These are phyloP conservation scores for Tephrocybe sp. DNA, from an alignment of 768 basidiomycete genomes.

Conservation along the genomic window DNA sequence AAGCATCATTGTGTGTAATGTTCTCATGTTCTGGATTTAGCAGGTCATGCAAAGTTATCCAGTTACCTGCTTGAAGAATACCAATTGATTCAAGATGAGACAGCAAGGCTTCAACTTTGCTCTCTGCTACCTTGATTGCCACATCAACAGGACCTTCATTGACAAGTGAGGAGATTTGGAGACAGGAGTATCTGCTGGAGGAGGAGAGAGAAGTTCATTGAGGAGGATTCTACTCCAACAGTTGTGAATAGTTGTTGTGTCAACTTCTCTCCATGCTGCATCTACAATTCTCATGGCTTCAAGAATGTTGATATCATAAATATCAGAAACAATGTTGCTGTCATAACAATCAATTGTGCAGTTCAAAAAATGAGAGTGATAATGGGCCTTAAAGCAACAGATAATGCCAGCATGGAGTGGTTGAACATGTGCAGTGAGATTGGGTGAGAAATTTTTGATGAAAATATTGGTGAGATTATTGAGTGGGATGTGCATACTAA, in stretches of 20 bases:
- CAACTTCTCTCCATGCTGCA: constrained; percentile 15
- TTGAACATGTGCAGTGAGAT: constrained; percentile 28
- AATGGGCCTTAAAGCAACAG: constrained; percentile 5
- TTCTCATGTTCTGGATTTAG: too few species aligned
- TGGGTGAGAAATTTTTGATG: constrained; percentile 21
- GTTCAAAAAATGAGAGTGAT: background rate
- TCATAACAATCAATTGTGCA: constrained; percentile 28
- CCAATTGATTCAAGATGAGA: too few species aligned
- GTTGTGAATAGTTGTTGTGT: constrained; percentile 22
- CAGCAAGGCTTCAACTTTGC: too few species aligned
- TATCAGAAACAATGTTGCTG: constrained; percentile 20
- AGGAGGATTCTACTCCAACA: constrained; percentile 32
- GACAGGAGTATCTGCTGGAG: too few species aligned
- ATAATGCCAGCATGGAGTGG: constrained; percentile 3
- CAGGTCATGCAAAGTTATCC: too few species aligned
- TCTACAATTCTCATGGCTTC: constrained; percentile 28
- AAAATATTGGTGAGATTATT: constrained; percentile 1
- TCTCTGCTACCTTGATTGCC: too few species aligned
- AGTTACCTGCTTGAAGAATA: too few species aligned
- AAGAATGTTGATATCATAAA: constrained; percentile 32
- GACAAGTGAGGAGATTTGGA: too few species aligned
- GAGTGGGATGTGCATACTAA: background rate
- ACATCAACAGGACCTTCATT: too few species aligned
- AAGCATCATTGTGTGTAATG: too few species aligned
- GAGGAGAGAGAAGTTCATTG: constrained; percentile 11